phyloP scores from a whole-genome alignment of 345 rosid species.

The Abelmoschus esculentus region DNA sequence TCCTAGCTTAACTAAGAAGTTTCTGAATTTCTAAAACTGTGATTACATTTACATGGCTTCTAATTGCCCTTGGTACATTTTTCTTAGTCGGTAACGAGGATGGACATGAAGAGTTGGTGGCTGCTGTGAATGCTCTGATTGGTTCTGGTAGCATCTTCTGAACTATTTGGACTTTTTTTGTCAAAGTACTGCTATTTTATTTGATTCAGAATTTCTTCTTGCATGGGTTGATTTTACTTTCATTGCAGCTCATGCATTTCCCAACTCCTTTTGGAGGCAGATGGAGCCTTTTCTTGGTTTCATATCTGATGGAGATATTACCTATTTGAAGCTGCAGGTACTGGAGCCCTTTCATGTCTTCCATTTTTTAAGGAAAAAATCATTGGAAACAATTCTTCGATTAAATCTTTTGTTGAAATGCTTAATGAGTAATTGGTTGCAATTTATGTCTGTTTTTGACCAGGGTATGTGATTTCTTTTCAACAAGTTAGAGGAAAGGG shows the following conservation, averaged over 20 bases:
- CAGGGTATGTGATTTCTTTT: not conserved
- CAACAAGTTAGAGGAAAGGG: not conserved
- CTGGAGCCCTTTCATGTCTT: not conserved
- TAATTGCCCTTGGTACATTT: slow-evolving; percentile 24
- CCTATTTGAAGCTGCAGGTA: slow-evolving; percentile 70
- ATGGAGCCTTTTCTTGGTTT: slow-evolving; percentile 74
- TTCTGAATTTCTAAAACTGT: slow-evolving; percentile 2
- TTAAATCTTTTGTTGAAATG: not conserved
- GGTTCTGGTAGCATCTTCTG: slow-evolving; percentile 44
- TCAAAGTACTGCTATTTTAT: not conserved
- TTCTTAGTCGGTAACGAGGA: slow-evolving; percentile 63
- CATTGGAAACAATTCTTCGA: not conserved
- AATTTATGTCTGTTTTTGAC: slow-evolving; percentile 1
- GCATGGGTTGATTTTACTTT: slow-evolving; percentile 28
- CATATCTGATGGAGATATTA: slow-evolving; percentile 59
- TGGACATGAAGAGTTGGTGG: slow-evolving; percentile 74
- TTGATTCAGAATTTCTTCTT: slow-evolving; percentile 1
- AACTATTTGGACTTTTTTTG: slow-evolving; percentile 11
- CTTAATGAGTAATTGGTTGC: not conserved
- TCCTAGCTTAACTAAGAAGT: not conserved
- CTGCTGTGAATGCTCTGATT: slow-evolving; percentile 72
- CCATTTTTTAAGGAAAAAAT: not conserved
- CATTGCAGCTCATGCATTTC: slow-evolving; percentile 47
- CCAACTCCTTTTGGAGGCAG: slow-evolving; percentile 68
- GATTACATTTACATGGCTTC: slow-evolving; percentile 8